Base-by-base conservation (phyloP, 2,329 filamentous ascomycete genomes). In the Ustulina deusta region DNA sequence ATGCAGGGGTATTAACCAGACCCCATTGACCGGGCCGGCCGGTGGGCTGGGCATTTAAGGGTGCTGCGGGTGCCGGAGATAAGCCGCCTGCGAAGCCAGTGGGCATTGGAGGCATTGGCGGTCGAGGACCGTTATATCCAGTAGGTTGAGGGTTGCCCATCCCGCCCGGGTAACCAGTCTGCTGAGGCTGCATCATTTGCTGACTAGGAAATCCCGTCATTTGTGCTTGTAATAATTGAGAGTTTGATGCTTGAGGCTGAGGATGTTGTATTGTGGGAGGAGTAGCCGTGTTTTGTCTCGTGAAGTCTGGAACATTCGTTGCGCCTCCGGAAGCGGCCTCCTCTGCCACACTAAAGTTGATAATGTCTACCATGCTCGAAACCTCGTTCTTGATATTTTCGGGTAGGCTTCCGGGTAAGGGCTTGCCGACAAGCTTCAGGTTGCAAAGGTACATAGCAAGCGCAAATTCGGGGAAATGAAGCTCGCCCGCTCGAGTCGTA, bases 341-440 rank as follows among this genome's bases (percentile, higher is more conserved):
- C 71, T 99, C 96, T 0, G 89, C 89, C 27, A 97, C 88, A 73
- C 91, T 93, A 78, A 99, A 99, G 67, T 94, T 97, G 77, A 99
- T 99, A 64, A 99, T 99, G 78, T 99, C 96, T 46, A 99, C 96
- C 94, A 99, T 98, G 81, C 96, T 97, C 3, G 95, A 98, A 20
- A 99, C 96, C 80, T 99, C 96, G 75, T 99, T 99, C 83, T 90
- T 92, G 72, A 99, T 90, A 66, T 89, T 91, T 36, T 97, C 94
- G 0, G 96, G 96, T 10, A 99, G 85, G 6, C 78, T 80, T 1
- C 85, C 77, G 0, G 96, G 96, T 27, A 99, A 81, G 0, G 90
- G 84, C 80, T 97, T 97, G 66, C 94, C 93, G 0, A 93, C 96
- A 66, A 98, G 85, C 79, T 91, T 96, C 73, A 99, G 78, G 77